Base-by-base conservation (phyloP, 495 filamentous ascomycete species). In the Terfezia boudieri region DNA sequence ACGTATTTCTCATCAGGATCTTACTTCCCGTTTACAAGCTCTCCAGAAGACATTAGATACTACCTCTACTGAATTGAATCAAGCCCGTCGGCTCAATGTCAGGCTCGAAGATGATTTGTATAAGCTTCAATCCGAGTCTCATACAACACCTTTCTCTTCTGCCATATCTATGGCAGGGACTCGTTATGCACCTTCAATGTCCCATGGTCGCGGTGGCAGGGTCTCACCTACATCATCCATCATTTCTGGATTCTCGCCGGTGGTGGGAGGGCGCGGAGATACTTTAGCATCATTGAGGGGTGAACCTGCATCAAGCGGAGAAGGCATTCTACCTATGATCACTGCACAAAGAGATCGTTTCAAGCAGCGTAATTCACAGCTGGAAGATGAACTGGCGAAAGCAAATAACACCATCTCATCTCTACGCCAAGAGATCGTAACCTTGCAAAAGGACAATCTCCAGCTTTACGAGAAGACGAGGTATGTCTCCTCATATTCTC, bases 331-430 rank as follows among this genome's bases (percentile, higher is more conserved):
- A 26, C 90, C 92, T 26, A 99, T 99, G 90, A 81, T 99, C 55
- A 92, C 90, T 50, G 90, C 90, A 17, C 90, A 99, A 67, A 81
- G 90, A 57, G 90, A 99, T 67, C 84, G 90, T 46, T 99, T 99
- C 76, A 96, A 94, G 73, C 85, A 93, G 73, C 82, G 86, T 59
- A 96, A 93, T 57, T 68, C 80, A 1, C 84, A 96, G 64, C 77
- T 99, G 48, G 92, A 96, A 66, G 77, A 84, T 50, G 88, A 96
- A 61, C 73, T 96, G 17, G 84, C 84, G 8, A 86, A 90, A 56
- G 71, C 74, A 52, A 84, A 96, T 63, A 76, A 73, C 41, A 82
- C 78, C 0, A 81, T 96, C 26, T 87, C 89, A 22, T 82, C 86
- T 9, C 73, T 96, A 35, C 80, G 92, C 14, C 84, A 89, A 56